Evolutionary conservation across 257 asterid genomes (phyloP).

Genomic region (Penstemon barbatus): DNA sequence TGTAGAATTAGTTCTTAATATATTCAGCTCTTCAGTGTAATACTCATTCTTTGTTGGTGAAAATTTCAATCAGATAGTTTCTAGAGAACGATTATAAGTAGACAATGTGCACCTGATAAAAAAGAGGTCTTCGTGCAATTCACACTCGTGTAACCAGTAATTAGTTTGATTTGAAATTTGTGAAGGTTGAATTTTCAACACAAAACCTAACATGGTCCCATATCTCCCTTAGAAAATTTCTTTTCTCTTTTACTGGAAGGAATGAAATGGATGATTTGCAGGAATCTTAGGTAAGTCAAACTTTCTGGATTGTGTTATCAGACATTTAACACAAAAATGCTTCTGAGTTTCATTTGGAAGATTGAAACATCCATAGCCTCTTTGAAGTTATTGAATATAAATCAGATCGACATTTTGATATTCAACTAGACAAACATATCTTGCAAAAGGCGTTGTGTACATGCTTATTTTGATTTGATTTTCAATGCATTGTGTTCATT

Average conservation of each 20-base stretch:
- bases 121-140: background rate
- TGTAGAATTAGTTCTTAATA: background rate
- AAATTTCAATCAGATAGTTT: background rate
- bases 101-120: background rate
- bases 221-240: no score
- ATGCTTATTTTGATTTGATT: background rate
- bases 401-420: conserved; percentile 14
- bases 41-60: conserved; percentile 10
- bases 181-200: no score
- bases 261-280: background rate
- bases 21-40: conserved; percentile 7
- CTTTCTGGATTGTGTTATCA: background rate
- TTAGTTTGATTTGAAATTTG: no score
- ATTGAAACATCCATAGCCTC: background rate
- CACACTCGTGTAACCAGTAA: background rate
- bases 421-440: background rate
- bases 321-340: background rate
- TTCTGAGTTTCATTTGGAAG: conserved; percentile 15
- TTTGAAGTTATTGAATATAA: conserved; percentile 13
- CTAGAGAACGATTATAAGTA: background rate
- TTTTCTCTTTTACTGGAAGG: no score
- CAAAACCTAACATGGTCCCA: no score
- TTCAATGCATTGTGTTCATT: conserved; percentile 22
- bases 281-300: conserved; percentile 11
- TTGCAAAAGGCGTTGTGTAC: no score